Evolutionary conservation across 1,284 basidiomycete species (phyloP).

Genomic region (Cutaneotrichosporon daszewskae): DNA sequence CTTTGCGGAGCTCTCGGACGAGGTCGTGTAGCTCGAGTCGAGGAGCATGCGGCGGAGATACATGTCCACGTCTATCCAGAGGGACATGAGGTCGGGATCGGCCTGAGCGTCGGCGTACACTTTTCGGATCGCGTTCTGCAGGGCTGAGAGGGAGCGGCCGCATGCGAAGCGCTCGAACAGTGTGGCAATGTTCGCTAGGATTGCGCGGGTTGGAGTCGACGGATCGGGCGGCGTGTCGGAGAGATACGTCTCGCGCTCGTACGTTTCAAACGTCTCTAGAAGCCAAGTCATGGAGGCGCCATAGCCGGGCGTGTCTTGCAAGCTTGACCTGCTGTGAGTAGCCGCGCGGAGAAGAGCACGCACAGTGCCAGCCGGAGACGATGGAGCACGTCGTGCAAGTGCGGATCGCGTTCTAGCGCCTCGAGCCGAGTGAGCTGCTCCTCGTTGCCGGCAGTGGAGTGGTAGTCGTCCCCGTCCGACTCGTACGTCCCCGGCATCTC

Average conservation of each 20-base stretch:
- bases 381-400: too few relatives aligned
- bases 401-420: too few relatives aligned
- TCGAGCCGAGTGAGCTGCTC: too few relatives aligned
- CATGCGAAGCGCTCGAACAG: conserved; percentile 11
- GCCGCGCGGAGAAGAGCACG: too few relatives aligned
- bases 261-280: conserved; percentile 12
- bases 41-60: conserved; percentile 6
- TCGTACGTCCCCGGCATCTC: too few relatives aligned
- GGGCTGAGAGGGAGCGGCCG: neutral
- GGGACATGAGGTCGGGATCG: neutral
- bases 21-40: conserved; percentile 4
- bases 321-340: neutral
- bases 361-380: too few relatives aligned
- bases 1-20: neutral
- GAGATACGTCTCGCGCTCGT: conserved; percentile 6
- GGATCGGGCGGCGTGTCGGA: neutral
- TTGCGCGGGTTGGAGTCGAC: conserved; percentile 2
- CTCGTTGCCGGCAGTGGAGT: too few relatives aligned
- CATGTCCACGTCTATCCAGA: conserved; percentile 4
- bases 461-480: too few relatives aligned
- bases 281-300: conserved; percentile 13
- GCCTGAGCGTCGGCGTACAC: conserved; percentile 7
- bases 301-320: conserved; percentile 9
- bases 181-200: conserved; percentile 6
- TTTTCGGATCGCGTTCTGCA: conserved; percentile 9